Evolutionary conservation across 345 rosid genomes (phyloP).

Genomic region (Bretschneidera sinensis): DNA sequence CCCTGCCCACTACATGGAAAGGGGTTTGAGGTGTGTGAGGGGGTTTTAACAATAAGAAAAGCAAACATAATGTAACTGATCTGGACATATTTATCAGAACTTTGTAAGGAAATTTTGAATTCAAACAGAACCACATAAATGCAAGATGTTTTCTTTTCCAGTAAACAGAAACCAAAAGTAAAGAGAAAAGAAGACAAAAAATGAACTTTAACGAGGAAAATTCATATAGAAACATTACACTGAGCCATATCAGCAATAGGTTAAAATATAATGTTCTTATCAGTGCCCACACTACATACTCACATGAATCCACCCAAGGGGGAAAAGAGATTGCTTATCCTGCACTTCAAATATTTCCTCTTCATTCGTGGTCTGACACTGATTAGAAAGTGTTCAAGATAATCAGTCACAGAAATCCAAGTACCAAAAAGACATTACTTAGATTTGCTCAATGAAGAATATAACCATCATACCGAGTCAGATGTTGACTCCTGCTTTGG

Average conservation of each 20-base stretch:
- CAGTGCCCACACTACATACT: slow-evolving; percentile 20
- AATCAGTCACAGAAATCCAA: slow-evolving; percentile 3
- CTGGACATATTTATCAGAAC: background rate
- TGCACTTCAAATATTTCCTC: slow-evolving; percentile 98
- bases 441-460: background rate
- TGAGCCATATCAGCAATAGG: background rate
- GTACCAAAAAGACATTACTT: background rate
- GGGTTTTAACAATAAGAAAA: too few relatives aligned
- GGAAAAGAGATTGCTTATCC: slow-evolving; percentile 87
- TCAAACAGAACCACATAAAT: background rate
- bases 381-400: slow-evolving; percentile 6
- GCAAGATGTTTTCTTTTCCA: background rate
- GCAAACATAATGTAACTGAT: background rate
- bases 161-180: background rate
- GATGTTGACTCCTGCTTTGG: slow-evolving; percentile 98
- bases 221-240: too few relatives aligned
- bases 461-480: slow-evolving; percentile 60
- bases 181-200: background rate
- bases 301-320: slow-evolving; percentile 99
- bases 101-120: background rate
- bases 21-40: too few relatives aligned
- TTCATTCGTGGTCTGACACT: slow-evolving; percentile 97
- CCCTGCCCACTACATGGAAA: too few relatives aligned
- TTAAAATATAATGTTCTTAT: too few relatives aligned
- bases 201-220: too few relatives aligned